These are phyloP conservation scores for Saturnispora saitoi DNA, from an alignment of 805 yeast genomes.

Conservation along the genomic window DNA sequence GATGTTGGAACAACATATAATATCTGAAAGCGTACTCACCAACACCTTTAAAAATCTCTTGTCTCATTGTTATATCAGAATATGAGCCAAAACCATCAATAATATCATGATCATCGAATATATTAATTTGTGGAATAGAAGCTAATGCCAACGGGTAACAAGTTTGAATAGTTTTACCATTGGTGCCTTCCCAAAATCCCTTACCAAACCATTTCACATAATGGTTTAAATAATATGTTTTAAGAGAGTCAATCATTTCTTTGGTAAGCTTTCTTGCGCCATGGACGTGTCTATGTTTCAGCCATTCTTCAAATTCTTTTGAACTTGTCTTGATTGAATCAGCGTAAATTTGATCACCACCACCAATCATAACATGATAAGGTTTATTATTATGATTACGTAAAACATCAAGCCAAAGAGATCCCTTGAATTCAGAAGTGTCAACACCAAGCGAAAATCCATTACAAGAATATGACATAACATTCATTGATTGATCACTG, in stretches of 20 bases:
- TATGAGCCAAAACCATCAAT: constrained; percentile 96
- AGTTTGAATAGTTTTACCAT: constrained; percentile 57
- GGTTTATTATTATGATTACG: constrained; percentile 44
- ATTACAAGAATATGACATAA: constrained; percentile 79
- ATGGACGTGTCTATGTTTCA: constrained; percentile 40
- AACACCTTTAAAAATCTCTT: constrained; percentile 57
- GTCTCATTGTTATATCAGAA: constrained; percentile 61
- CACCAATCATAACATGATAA: constrained; percentile 94
- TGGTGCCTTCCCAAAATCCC: constrained; percentile 73
- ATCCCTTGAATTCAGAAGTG: constrained; percentile 58
- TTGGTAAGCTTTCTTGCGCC: constrained; percentile 35
- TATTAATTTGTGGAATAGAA: constrained; percentile 75
- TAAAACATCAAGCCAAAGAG: constrained; percentile 81
- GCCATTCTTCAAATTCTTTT: constrained; percentile 53
- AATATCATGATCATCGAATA: constrained; percentile 92
- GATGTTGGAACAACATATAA: constrained; percentile 90
- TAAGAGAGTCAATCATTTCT: constrained; percentile 46
- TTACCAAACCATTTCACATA: constrained; percentile 85
- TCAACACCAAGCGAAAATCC: constrained; percentile 77
- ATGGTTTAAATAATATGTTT: constrained; percentile 59
- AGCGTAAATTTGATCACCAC: constrained; percentile 92
- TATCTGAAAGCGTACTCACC: constrained; percentile 78
- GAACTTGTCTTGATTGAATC: constrained; percentile 66
- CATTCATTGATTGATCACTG: constrained; percentile 59
- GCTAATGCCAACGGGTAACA: constrained; percentile 70